Evolutionary conservation across 2,329 filamentous ascomycete genomes (phyloP), one percentile per base, ranked within the genome.

Genomic region (Aureobasidium sp.): DNA sequence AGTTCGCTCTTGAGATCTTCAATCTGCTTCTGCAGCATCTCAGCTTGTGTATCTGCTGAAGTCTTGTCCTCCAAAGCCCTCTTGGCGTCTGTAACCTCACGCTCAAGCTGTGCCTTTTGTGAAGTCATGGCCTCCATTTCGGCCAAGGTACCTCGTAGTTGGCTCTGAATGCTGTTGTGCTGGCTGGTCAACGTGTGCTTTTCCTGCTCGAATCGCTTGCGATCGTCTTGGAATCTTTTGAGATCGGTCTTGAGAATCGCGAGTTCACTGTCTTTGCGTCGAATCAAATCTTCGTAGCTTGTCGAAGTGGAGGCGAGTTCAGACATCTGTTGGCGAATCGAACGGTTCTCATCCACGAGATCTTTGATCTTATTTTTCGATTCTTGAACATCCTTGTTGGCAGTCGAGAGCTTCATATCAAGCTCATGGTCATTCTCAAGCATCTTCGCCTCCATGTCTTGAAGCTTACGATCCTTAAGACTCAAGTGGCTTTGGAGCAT

Each of bases 251-350:
- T 90, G 37, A 97, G 81, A 48, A 97, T 82, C 0, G 88, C 83
- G 21, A 99, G 79, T 71, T 99, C 95, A 72, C 92, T 96, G 71
- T 99, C 94, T 73, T 97, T 99, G 63, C 89, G 87, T 29, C 91
- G 84, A 29, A 99, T 88, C 47, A 97, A 83, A 68, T 97, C 93
- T 74, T 99, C 94, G 66, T 96, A 97, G 70, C 92, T 91, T 0
- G 91, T 95, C 0, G 93, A 96, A 0, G 93, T 97, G 53, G 90
- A 86, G 0, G 94, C 94, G 25, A 99, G 79, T 66, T 96, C 87
- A 0, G 89, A 83, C 59, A 99, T 86, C 69, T 97, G 91, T 68
- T 91, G 85, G 59, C 95, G 88, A 50, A 96, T 84, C 49, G 89
- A 86, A 13, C 86, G 83, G 67, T 96, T 95, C 70, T 99, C 93